A percentile compares a stretch with the other conserved stretches of the same genome.
Evolutionary conservation across 2,329 filamentous ascomycete genomes (phyloP).

Genomic region (Ascocoryne sarcoides): DNA sequence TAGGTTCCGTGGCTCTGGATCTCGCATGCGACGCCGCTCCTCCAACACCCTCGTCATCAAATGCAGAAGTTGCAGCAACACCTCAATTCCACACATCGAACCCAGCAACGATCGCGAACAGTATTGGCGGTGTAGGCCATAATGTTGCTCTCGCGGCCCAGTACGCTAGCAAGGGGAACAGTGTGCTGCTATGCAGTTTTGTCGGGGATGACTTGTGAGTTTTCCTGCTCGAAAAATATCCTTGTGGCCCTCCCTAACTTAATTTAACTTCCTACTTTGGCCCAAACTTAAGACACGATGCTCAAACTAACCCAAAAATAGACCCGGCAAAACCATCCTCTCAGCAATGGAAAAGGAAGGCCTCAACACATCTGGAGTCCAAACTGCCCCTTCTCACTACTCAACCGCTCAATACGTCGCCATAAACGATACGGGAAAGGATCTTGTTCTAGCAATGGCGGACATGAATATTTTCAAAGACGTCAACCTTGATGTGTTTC

Average conservation of each 20-base stretch:
- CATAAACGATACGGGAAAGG: slow-evolving; percentile 74
- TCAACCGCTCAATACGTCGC: slow-evolving; percentile 88
- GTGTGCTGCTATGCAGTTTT: slow-evolving; percentile 67
- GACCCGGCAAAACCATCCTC: slow-evolving; percentile 65
- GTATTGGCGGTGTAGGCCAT: slow-evolving; percentile 82
- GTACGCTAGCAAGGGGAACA: slow-evolving; percentile 47
- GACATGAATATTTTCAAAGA: slow-evolving; percentile 68
- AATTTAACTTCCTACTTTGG: too few species aligned
- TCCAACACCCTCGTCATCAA: slow-evolving; percentile 6
- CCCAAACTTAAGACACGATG: neutral
- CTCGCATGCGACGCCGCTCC: slow-evolving; percentile 68
- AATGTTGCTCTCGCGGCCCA: slow-evolving; percentile 85
- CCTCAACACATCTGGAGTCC: slow-evolving; percentile 55
- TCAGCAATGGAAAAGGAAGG: slow-evolving; percentile 54
- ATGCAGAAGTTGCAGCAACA: slow-evolving; percentile 1
- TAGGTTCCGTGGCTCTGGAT: slow-evolving; percentile 85
- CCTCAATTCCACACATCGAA: slow-evolving; percentile 67
- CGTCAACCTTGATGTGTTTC: too few species aligned
- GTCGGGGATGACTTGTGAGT: slow-evolving; percentile 68
- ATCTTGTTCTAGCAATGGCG: slow-evolving; percentile 86
- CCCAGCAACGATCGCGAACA: slow-evolving; percentile 69
- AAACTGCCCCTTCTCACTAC: neutral
- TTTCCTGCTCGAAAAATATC: too few species aligned
- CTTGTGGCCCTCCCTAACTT: too few species aligned
- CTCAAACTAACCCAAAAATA: slow-evolving; percentile 24